Evolutionary conservation across 306 rosid genomes (phyloP).

Genomic region (Vicia villosa): DNA sequence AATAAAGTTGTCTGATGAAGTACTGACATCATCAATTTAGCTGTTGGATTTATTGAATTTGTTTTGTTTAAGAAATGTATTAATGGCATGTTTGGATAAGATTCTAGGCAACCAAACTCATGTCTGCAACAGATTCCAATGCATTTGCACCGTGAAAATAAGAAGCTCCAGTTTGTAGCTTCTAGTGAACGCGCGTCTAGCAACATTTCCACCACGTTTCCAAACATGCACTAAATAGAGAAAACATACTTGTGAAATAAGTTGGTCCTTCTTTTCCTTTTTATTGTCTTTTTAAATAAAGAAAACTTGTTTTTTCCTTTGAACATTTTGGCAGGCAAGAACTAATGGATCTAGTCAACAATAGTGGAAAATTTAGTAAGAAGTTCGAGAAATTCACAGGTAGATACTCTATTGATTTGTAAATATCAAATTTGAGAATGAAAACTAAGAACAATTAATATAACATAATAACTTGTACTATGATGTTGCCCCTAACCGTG

Average conservation of each 20-base stretch:
- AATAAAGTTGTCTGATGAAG: background rate
- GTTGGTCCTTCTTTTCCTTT: background rate
- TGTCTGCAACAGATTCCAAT: too few species aligned
- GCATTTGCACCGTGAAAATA: too few species aligned
- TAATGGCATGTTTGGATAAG: too few species aligned
- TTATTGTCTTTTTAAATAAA: background rate
- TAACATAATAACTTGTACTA: background rate
- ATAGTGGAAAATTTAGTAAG: conserved; percentile 79
- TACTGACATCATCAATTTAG: background rate
- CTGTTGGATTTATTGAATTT: background rate
- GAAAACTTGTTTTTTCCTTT: conserved; percentile 26
- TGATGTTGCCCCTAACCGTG: background rate
- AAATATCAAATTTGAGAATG: background rate
- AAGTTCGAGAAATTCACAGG: conserved; percentile 82
- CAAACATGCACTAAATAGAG: background rate
- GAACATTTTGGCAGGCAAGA: conserved; percentile 74
- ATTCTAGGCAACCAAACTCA: too few species aligned
- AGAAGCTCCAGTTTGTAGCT: too few species aligned
- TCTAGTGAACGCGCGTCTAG: too few species aligned
- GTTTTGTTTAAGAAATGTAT: background rate
- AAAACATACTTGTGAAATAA: background rate
- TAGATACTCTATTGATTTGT: conserved; percentile 29
- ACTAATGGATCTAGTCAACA: conserved; percentile 78
- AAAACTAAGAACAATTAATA: background rate
- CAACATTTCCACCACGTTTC: too few species aligned